A percentile compares a stretch with the other conserved stretches of the same genome.
These are phyloP conservation scores for Sutorius eximius DNA, from an alignment of 1,284 basidiomycete species.

Conservation along the genomic window DNA sequence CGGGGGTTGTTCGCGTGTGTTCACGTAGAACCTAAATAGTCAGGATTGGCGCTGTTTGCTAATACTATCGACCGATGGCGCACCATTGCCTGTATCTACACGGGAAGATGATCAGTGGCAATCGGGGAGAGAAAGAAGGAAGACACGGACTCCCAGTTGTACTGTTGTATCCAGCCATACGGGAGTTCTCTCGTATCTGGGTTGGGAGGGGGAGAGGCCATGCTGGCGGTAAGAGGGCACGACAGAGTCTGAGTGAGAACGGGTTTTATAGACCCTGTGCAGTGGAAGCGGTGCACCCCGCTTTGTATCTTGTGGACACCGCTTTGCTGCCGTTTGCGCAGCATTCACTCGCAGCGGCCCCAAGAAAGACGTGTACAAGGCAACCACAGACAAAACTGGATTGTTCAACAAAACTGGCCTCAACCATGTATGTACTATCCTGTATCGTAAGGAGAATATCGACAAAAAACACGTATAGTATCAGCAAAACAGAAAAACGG, in stretches of 20 bases:
- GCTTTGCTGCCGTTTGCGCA: slow-evolving; percentile 38
- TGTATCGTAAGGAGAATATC: slow-evolving; percentile 31
- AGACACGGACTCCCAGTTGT: slow-evolving; percentile 59
- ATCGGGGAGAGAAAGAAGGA: slow-evolving; percentile 15
- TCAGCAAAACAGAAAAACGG: slow-evolving; percentile 11
- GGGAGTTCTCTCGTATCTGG: slow-evolving; percentile 65
- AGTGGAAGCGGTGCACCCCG: slow-evolving; percentile 21
- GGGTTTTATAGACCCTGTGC: slow-evolving; percentile 30
- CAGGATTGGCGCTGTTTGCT: neutral
- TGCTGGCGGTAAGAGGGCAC: slow-evolving; percentile 18
- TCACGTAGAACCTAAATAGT: slow-evolving; percentile 65
- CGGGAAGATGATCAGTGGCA: slow-evolving; percentile 20
- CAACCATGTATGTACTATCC: slow-evolving; percentile 7
- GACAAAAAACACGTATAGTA: slow-evolving; percentile 35
- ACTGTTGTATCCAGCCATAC: slow-evolving; percentile 69
- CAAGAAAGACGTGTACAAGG: slow-evolving; percentile 16
- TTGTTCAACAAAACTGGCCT: slow-evolving; percentile 1
- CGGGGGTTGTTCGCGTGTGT: slow-evolving; percentile 59
- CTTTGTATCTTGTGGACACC: slow-evolving; percentile 31
- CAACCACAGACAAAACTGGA: slow-evolving; percentile 5
- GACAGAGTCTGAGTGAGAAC: slow-evolving; percentile 9
- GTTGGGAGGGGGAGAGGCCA: slow-evolving; percentile 55
- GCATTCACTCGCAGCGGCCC: slow-evolving; percentile 21
- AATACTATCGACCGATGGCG: slow-evolving; percentile 20
- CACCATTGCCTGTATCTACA: slow-evolving; percentile 69